Evolutionary conservation across 139 green algal genomes (phyloP).

Genomic region (Diplosphaera chodatii): DNA sequence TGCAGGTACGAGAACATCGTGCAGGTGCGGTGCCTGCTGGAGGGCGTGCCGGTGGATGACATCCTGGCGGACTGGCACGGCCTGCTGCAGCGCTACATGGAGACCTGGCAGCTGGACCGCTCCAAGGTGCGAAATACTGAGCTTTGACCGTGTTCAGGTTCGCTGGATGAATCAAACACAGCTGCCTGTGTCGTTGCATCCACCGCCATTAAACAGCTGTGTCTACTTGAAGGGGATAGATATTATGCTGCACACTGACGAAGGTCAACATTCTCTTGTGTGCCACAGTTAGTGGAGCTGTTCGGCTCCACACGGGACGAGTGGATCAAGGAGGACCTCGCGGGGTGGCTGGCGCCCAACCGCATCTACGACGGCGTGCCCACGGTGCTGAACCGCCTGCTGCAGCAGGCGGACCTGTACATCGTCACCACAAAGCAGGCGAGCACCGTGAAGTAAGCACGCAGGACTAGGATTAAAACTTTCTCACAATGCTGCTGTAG

Average conservation of each 20-base stretch:
- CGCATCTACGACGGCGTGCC: conserved; percentile 82
- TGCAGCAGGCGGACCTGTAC: conserved; percentile 69
- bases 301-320: conserved; percentile 89
- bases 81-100: conserved; percentile 67
- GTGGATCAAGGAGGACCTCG: conserved; percentile 87
- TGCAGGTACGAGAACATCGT: conserved; percentile 95
- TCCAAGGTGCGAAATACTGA: conserved; percentile 30
- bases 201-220: too few species aligned
- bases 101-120: conserved; percentile 64
- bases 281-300: conserved; percentile 71
- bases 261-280: neutral
- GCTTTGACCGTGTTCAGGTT: too few species aligned
- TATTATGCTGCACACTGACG: too few species aligned
- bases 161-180: too few species aligned
- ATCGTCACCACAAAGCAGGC: conserved; percentile 99
- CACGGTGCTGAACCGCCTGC: conserved; percentile 48
- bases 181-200: too few species aligned
- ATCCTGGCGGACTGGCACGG: conserved; percentile 74
- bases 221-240: too few species aligned
- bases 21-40: conserved; percentile 80
- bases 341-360: conserved; percentile 90
- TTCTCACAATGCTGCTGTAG: neutral
- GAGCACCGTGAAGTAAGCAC: neutral
- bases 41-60: conserved; percentile 61
- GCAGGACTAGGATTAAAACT: too few species aligned